These are phyloP conservation scores for Penicillium daleae DNA, from an alignment of 495 filamentous ascomycete species.

Conservation along the genomic window DNA sequence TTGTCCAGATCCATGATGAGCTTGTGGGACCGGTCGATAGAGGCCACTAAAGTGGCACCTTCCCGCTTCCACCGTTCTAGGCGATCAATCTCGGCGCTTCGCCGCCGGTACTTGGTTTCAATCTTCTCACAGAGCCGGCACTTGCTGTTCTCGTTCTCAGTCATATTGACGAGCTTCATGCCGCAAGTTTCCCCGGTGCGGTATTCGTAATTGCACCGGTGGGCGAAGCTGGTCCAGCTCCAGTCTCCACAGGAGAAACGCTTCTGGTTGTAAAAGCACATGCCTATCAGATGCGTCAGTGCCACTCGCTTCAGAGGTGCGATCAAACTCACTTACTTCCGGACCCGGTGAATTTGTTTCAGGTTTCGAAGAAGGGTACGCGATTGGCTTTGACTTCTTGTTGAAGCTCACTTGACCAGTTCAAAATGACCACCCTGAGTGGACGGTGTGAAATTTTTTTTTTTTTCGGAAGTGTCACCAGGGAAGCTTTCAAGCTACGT, in stretches of 20 bases:
- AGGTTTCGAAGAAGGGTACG: slow-evolving; percentile 27
- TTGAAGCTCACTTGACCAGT: slow-evolving; percentile 35
- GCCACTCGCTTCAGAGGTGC: slow-evolving; percentile 21
- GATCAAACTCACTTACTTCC: slow-evolving; percentile 43
- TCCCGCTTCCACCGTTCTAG: slow-evolving; percentile 82
- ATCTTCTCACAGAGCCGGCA: slow-evolving; percentile 92
- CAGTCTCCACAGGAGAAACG: slow-evolving; percentile 77
- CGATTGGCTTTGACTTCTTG: slow-evolving; percentile 40
- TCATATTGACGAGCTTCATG: slow-evolving; percentile 83
- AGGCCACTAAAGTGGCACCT: slow-evolving; percentile 68
- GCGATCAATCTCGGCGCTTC: slow-evolving; percentile 73
- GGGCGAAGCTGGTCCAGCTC: slow-evolving; percentile 93
- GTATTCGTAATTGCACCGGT: slow-evolving; percentile 95
- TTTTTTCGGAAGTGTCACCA: slow-evolving; percentile 11
- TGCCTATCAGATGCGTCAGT: slow-evolving; percentile 49
- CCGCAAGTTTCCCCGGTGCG: slow-evolving; percentile 98
- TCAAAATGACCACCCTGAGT: slow-evolving; percentile 46
- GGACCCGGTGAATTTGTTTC: slow-evolving; percentile 41
- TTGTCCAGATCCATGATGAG: slow-evolving; percentile 63
- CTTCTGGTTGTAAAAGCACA: slow-evolving; percentile 65
- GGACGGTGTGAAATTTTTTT: slow-evolving; percentile 26
- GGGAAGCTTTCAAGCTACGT: slow-evolving; percentile 38
- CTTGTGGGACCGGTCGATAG: slow-evolving; percentile 74
- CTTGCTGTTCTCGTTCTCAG: slow-evolving; percentile 58
- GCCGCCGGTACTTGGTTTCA: slow-evolving; percentile 80